Conservation (phyloP, 1,139 yeast genomes). For the Hanseniaspora sp. region DNA sequence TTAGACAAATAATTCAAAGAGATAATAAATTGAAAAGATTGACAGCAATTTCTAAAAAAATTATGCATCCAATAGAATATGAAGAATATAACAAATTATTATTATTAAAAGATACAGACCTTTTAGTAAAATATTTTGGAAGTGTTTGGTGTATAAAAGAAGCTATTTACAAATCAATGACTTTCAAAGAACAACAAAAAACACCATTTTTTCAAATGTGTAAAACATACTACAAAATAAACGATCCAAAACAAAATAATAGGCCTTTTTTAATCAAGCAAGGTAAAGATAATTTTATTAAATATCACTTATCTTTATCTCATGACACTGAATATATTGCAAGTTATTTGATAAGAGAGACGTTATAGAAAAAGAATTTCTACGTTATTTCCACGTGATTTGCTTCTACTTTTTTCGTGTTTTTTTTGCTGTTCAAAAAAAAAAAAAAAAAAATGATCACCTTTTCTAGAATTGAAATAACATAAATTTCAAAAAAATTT, state of each 20-base stretch:
- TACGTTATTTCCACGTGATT: too few species aligned
- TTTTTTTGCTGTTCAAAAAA: too few species aligned
- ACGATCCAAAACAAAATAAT: slow-evolving; percentile 1
- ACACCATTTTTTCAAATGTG: slow-evolving; percentile 1
- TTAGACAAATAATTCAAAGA: background rate
- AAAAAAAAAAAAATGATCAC: too few species aligned
- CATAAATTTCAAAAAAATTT: too few species aligned
- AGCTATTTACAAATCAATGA: slow-evolving; percentile 1
- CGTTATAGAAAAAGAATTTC: too few species aligned
- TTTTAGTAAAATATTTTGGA: background rate
- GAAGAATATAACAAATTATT: background rate
- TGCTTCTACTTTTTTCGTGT: too few species aligned
- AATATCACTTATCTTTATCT: slow-evolving; percentile 12
- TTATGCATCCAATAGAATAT: slow-evolving; percentile 5
- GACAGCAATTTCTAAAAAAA: background rate
- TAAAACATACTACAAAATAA: background rate
- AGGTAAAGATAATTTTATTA: background rate
- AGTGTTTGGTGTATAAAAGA: slow-evolving; percentile 12
- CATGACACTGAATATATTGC: slow-evolving; percentile 15
- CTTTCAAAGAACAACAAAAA: slow-evolving; percentile 1
- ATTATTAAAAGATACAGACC: background rate
- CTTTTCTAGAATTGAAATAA: too few species aligned
- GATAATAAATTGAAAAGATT: background rate
- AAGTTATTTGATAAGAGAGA: slow-evolving; percentile 11
- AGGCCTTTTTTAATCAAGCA: background rate